Conservation (phyloP, 768 basidiomycete species). For the Boletus pseudopeckii region DNA sequence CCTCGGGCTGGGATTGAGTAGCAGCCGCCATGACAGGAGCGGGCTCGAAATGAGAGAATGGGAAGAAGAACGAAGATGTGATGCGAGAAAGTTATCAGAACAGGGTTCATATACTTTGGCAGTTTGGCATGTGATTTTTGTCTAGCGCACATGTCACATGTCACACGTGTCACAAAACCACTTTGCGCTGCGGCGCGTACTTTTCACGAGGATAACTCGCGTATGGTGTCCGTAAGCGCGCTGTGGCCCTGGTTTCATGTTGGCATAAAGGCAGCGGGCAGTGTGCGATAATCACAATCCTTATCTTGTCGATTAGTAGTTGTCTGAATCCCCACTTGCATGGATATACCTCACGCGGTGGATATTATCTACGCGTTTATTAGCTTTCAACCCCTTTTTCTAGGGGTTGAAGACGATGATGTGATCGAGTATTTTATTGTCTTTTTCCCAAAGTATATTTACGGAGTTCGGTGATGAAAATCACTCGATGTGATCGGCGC, state of each 20-base stretch:
- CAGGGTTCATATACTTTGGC: slow-evolving; percentile 27
- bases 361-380: neutral
- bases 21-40: slow-evolving; percentile 35
- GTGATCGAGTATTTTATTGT: neutral
- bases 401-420: slow-evolving; percentile 6
- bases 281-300: neutral
- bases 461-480: slow-evolving; percentile 4
- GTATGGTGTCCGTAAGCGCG: neutral
- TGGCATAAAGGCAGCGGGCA: neutral
- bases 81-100: slow-evolving; percentile 9
- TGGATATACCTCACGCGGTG: neutral
- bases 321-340: neutral
- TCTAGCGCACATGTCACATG: slow-evolving; percentile 6
- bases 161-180: slow-evolving; percentile 24
- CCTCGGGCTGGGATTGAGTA: slow-evolving; percentile 22
- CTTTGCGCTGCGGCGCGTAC: neutral
- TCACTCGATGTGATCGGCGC: neutral
- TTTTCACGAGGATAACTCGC: slow-evolving; percentile 3
- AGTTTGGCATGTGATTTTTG: slow-evolving; percentile 24
- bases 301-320: neutral
- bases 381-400: slow-evolving; percentile 4
- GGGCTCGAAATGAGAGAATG: neutral
- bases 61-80: slow-evolving; percentile 3
- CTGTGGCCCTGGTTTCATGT: neutral
- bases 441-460: neutral